A percentile compares a stretch with the other conserved stretches of the same genome.
Evolutionary conservation across 1,284 basidiomycete genomes (phyloP).

Genomic region (Sporisorium sorghi): DNA sequence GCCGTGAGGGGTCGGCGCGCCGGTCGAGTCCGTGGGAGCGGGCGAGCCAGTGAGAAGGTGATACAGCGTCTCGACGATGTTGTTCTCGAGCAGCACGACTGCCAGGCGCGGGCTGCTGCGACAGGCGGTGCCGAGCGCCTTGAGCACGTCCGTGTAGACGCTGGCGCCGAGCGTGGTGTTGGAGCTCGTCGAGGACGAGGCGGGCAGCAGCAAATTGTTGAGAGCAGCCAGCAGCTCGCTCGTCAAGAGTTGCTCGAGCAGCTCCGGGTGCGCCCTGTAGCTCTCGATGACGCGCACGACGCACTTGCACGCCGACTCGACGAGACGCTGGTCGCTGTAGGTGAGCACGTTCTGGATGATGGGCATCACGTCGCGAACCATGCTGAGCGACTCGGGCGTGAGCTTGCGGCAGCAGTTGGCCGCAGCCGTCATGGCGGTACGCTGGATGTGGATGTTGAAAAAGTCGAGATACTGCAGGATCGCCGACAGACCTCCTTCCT

Average conservation of each 20-base stretch:
- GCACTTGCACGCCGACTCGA: slow-evolving; percentile 66
- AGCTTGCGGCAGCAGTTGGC: slow-evolving; percentile 67
- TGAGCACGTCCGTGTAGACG: slow-evolving; percentile 64
- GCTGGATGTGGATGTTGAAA: slow-evolving; percentile 68
- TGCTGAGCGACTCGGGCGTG: slow-evolving; percentile 47
- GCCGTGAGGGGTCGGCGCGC: slow-evolving; percentile 26
- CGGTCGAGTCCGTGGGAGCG: slow-evolving; percentile 35
- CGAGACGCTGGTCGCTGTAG: slow-evolving; percentile 65
- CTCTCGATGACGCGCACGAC: slow-evolving; percentile 63
- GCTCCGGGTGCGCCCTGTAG: slow-evolving; percentile 53
- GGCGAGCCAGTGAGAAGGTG: slow-evolving; percentile 65
- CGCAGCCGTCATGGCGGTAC: slow-evolving; percentile 65
- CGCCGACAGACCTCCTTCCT: slow-evolving; percentile 64
- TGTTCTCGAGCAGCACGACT: slow-evolving; percentile 61
- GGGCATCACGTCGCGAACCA: slow-evolving; percentile 60
- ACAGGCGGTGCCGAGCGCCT: slow-evolving; percentile 60
- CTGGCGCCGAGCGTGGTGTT: slow-evolving; percentile 53
- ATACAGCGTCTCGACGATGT: slow-evolving; percentile 66
- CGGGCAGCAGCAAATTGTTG: slow-evolving; percentile 59
- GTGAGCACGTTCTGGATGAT: slow-evolving; percentile 64
- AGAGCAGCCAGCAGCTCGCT: slow-evolving; percentile 55
- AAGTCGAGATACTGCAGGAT: slow-evolving; percentile 69
- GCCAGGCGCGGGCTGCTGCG: slow-evolving; percentile 58
- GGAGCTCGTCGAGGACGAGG: slow-evolving; percentile 39
- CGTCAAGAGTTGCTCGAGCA: slow-evolving; percentile 60